Evolutionary conservation across 371 early-diverging fungal genomes (phyloP).

Genomic region (Mortierella sp.): DNA sequence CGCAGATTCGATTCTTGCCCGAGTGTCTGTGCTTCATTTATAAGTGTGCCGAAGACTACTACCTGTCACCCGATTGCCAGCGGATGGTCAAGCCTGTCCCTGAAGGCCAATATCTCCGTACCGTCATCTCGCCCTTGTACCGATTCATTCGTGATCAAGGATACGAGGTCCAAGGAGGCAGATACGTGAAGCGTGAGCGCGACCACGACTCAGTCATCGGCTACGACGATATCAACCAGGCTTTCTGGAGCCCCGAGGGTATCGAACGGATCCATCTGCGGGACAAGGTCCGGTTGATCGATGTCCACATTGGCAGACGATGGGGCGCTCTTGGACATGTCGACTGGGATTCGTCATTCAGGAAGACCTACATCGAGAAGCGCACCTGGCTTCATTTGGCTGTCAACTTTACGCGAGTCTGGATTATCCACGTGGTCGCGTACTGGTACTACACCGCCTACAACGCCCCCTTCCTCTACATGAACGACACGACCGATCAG

Average conservation of each 20-base stretch:
- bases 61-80: constrained; percentile 57
- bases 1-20: constrained; percentile 82
- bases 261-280: constrained; percentile 70
- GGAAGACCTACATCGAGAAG: constrained; percentile 89
- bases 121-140: constrained; percentile 82
- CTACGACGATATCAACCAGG: constrained; percentile 92
- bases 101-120: constrained; percentile 80
- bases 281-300: constrained; percentile 68
- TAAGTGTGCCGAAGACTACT: constrained; percentile 79
- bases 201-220: constrained; percentile 87
- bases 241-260: constrained; percentile 84
- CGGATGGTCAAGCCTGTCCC: constrained; percentile 61
- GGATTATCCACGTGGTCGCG: constrained; percentile 87
- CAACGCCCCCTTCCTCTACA: constrained; percentile 79
- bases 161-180: constrained; percentile 78
- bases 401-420: constrained; percentile 87
- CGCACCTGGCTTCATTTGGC: constrained; percentile 87
- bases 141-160: constrained; percentile 83
- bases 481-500: constrained; percentile 54
- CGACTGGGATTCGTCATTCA: constrained; percentile 77
- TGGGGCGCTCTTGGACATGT: constrained; percentile 76
- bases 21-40: constrained; percentile 88
- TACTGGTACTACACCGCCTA: constrained; percentile 88
- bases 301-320: constrained; percentile 70
- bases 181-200: constrained; percentile 80